These are phyloP conservation scores for Sabuloglossum arenarium DNA, from an alignment of 495 filamentous ascomycete species.

Conservation along the genomic window DNA sequence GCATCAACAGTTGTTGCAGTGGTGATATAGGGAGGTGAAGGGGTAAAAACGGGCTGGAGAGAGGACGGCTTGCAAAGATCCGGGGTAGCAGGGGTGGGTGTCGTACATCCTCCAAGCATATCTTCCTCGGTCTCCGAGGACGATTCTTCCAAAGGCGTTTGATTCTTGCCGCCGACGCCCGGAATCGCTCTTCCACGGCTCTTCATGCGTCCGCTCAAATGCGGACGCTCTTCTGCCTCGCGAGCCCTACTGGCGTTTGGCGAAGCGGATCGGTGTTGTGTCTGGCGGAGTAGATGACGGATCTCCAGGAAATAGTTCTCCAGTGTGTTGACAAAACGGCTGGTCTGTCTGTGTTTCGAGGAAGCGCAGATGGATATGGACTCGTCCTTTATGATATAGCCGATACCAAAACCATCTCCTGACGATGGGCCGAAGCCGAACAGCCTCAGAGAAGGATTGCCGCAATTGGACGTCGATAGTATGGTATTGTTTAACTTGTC, in stretches of 20 bases:
- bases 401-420: constrained; percentile 90
- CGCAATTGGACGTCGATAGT: constrained; percentile 93
- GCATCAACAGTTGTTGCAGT: neutral
- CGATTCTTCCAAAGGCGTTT: constrained; percentile 31
- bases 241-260: constrained; percentile 38
- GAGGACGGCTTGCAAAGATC: constrained; percentile 12
- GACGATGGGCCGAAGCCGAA: constrained; percentile 94
- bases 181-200: constrained; percentile 34
- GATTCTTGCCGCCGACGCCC: constrained; percentile 26
- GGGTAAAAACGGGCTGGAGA: constrained; percentile 4
- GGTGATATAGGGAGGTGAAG: neutral
- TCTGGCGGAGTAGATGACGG: constrained; percentile 53
- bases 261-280: constrained; percentile 32
- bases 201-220: constrained; percentile 25
- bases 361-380: constrained; percentile 77
- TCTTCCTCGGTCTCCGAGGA: constrained; percentile 55
- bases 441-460: constrained; percentile 87
- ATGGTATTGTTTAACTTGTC: constrained; percentile 90
- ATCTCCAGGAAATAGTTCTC: constrained; percentile 84
- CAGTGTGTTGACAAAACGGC: constrained; percentile 69
- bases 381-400: constrained; percentile 98
- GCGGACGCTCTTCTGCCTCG: constrained; percentile 37
- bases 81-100: neutral
- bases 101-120: constrained; percentile 78
- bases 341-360: constrained; percentile 83